Evolutionary conservation across 192 early-diverging fungal genomes (phyloP), one percentile per base, ranked within the genome.

Genomic region (Dimargaris xerosporica): DNA sequence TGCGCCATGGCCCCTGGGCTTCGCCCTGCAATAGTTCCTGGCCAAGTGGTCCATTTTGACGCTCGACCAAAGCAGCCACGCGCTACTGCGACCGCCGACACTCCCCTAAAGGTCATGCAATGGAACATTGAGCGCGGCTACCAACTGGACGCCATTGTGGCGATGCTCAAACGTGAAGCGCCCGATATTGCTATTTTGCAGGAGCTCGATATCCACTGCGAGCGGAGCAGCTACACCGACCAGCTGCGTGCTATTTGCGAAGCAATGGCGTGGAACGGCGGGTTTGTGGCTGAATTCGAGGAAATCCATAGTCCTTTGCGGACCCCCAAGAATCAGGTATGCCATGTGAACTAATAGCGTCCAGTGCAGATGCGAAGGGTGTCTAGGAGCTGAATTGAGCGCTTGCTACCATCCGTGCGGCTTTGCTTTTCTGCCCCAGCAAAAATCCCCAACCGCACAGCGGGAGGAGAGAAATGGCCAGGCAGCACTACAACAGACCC

Each of bases 41-140:
- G 53, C 21, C 6, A 28, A 28, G 25, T 29, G 15, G 29, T 54
- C 28, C 19, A 26, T 17, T 17, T 54, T 21, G 53, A 54, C 53
- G 21, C 19, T 28, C 53, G 53, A 54, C 53, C 53, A 21, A 25
- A 28, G 21, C 21, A 1, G 6, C 2, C 21, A 19, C 13, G 15
- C 21, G 25, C 59, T 17, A 31, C 44, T 11, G n/a, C 25, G 34
- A 17, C 34, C 21, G 12, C 42, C 42, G 21, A n/a, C 15, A 68
- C 60, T 7, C 74, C 79, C 5, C 67, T 87, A 30, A 80, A 82
- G 26, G 78, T 82, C 25, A 62, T 90, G 17, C 86, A 90, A 62
- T 90, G 88, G 88, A 90, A 90, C 64, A 84, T 90, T 53, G 88
- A 90, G 65, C 81, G 88, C 50, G 87, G 87, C 58, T 88, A 88